Base-by-base conservation (phyloP, 768 basidiomycete species). In the Termitomyces sp. region DNA sequence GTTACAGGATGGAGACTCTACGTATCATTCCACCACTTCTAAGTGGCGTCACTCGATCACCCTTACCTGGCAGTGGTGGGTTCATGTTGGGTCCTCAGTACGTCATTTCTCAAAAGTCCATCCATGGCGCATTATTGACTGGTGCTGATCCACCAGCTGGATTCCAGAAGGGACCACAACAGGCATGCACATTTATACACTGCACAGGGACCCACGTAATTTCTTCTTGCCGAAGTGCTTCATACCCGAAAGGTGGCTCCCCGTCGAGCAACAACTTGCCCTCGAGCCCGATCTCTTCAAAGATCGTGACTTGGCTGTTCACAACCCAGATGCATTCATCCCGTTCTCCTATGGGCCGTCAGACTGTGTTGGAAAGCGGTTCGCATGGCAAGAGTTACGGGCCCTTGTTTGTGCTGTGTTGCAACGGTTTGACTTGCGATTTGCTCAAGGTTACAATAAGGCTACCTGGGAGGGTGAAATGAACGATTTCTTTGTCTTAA, bases 331-430 rank as follows among this genome's bases (percentile, higher is more conserved):
- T 12, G 73, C 73, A 9, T 74, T 69, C 48, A 68, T 74, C 17
- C 72, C 75, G 1, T 76, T 75, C 57, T 74, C 73, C 35, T 64
- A 68, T 41, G 81, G 83, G 0, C 79, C 80, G 7, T 71, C 73
- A 21, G 79, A 79, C 59, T 84, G 83, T 64, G 75, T 72, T 10
- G 82, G 81, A 21, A 75, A 66, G 46, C 64, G 64, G 42, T 60
- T 76, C 46, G 75, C 73, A 14, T 64, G 64, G 56, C 59, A 70
- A 48, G 74, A 75, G 53, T 63, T 76, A 66, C 66, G 73, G 7
- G 62, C 65, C 53, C 58, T 71, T 35, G 60, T 67, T 5, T 67
- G 64, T 31, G 57, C 64, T 14, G 60, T 74, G 19, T 54, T 73
- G 45, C 62, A 63, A 41, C 65, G 63, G 26, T 74, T 73, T 56